phyloP scores from a whole-genome alignment of 2,329 filamentous ascomycete genomes.

The Clarireedia monteithiana region DNA sequence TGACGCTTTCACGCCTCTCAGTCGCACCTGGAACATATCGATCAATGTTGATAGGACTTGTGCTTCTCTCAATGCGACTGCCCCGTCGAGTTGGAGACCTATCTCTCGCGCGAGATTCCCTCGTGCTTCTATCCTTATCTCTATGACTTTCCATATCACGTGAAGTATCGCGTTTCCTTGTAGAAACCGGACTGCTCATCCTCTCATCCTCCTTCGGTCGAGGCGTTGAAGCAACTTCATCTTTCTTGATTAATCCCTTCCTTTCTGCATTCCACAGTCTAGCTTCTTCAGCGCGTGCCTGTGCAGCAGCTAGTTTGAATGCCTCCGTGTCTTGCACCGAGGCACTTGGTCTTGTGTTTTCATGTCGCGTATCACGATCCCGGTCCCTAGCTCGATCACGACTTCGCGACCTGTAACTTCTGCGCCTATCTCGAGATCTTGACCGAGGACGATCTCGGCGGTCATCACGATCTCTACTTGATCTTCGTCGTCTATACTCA shows the following conservation, averaged over 20 bases:
- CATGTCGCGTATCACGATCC: conserved; percentile 13
- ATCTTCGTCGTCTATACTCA: conserved; percentile 22
- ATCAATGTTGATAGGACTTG: conserved; percentile 28
- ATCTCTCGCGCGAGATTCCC: conserved; percentile 26
- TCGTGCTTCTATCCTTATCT: conserved; percentile 22
- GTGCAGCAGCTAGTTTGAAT: conserved; percentile 53
- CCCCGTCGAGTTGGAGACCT: conserved; percentile 23
- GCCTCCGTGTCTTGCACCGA: conserved; percentile 15
- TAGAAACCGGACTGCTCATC: conserved; percentile 20
- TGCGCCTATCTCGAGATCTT: conserved; percentile 18
- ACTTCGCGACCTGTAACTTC: conserved; percentile 20
- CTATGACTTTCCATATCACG: conserved; percentile 25
- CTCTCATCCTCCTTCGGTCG: conserved; percentile 14
- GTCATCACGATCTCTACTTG: conserved; percentile 26
- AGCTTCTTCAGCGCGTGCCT: conserved; percentile 55
- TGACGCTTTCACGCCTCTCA: conserved; percentile 20
- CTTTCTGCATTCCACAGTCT: conserved; percentile 52
- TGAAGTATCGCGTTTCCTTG: conserved; percentile 26
- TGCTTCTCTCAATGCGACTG: conserved; percentile 26
- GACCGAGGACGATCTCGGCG: conserved; percentile 18
- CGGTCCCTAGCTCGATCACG: conserved; percentile 19
- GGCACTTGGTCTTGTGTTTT: conserved; percentile 6
- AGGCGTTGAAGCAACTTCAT: conserved; percentile 12
- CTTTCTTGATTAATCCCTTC: conserved; percentile 39
- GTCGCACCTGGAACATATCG: conserved; percentile 27